Evolutionary conservation across 805 yeast genomes (phyloP).

Genomic region (Spathaspora girioi): DNA sequence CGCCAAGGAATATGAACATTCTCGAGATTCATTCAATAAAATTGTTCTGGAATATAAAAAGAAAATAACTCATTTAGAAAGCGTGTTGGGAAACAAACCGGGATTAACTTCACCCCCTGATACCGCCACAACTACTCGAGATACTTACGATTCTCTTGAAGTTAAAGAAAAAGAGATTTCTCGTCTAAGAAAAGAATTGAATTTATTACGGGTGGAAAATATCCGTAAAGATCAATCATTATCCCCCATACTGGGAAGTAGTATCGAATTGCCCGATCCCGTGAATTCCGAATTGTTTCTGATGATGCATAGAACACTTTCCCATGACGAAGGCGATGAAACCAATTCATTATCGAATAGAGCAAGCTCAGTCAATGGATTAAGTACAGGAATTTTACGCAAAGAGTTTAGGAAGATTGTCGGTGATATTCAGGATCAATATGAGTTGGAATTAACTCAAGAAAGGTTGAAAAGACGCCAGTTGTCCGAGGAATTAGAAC

Average conservation of each 20-base stretch:
- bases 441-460: constrained; percentile 54
- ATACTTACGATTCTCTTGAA: constrained; percentile 7
- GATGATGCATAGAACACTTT: not conserved
- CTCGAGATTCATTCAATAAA: constrained; percentile 52
- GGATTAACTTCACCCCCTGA: constrained; percentile 1
- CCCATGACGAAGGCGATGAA: constrained; percentile 8
- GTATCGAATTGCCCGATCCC: not conserved
- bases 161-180: constrained; percentile 38
- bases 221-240: constrained; percentile 27
- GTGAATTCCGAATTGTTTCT: not conserved
- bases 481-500: constrained; percentile 26
- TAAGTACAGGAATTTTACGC: constrained; percentile 54
- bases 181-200: constrained; percentile 43
- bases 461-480: constrained; percentile 52
- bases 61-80: constrained; percentile 49
- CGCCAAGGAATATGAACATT: constrained; percentile 64
- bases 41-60: constrained; percentile 51
- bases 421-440: constrained; percentile 55
- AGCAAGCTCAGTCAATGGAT: constrained; percentile 20
- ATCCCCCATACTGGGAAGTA: not conserved
- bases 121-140: not conserved
- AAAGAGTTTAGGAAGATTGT: constrained; percentile 68
- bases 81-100: constrained; percentile 18
- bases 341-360: constrained; percentile 12
- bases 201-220: constrained; percentile 41